These are phyloP conservation scores for Trichoderma sp. DNA, from an alignment of 2,329 filamentous ascomycete species.

Conservation along the genomic window DNA sequence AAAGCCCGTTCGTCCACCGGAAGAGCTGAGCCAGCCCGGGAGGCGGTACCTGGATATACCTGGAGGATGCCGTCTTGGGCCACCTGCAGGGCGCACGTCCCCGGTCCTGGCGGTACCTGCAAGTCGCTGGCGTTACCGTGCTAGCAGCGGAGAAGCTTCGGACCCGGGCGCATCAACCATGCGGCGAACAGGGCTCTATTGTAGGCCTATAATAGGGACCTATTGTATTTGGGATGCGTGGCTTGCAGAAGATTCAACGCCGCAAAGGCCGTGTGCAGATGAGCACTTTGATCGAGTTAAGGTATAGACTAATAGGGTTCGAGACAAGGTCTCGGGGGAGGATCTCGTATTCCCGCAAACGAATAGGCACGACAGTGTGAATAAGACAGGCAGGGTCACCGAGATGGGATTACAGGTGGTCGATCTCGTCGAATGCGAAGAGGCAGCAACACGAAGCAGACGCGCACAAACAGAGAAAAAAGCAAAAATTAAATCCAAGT, in stretches of 20 bases:
- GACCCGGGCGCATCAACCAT: background rate
- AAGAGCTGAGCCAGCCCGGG: background rate
- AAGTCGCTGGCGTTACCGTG: background rate
- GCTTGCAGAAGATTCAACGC: background rate
- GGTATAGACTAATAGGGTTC: background rate
- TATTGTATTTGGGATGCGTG: background rate
- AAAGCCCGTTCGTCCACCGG: conserved; percentile 11
- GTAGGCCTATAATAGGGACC: no score
- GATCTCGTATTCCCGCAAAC: background rate
- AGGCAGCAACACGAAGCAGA: background rate
- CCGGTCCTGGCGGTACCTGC: background rate
- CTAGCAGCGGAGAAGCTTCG: conserved; percentile 10
- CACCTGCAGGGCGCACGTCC: conserved; percentile 1
- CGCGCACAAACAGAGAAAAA: background rate
- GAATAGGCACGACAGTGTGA: background rate
- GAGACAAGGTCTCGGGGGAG: background rate
- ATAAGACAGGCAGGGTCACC: background rate
- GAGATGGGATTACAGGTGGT: background rate
- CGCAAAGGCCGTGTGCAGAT: background rate
- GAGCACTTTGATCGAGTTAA: background rate
- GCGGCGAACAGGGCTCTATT: background rate
- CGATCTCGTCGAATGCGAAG: background rate
- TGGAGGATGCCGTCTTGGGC: background rate
- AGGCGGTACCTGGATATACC: background rate
- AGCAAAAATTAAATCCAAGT: background rate